Evolutionary conservation across 177 flowering plant genomes (phyloP).

Genomic region (Tripterygium wilfordii): DNA sequence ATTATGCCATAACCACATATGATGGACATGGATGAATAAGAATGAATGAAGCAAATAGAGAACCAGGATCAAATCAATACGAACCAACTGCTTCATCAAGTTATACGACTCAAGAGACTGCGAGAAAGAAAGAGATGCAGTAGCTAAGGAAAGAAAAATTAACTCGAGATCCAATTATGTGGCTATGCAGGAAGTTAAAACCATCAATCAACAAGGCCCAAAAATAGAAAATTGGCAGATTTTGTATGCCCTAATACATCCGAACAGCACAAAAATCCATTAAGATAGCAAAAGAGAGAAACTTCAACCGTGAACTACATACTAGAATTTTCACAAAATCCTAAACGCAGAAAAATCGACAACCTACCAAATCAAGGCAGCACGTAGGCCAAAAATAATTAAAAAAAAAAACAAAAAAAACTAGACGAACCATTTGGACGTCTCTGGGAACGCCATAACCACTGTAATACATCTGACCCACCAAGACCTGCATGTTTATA

Average conservation of each 20-base stretch:
- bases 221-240: neutral
- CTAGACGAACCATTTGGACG: slow-evolving; percentile 40
- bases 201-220: neutral
- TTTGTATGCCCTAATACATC: neutral
- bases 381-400: neutral
- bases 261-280: neutral
- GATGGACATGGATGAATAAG: no score
- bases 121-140: no score
- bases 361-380: neutral
- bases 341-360: neutral
- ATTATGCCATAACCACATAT: no score
- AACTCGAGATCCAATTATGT: no score
- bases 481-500: slow-evolving; percentile 57
- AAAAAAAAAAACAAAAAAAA: neutral
- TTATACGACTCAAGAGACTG: neutral
- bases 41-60: no score
- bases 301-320: no score
- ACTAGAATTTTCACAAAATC: no score
- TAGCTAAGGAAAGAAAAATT: no score
- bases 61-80: neutral
- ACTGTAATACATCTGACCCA: slow-evolving; percentile 74
- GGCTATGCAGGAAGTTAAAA: no score
- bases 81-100: neutral
- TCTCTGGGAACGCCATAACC: slow-evolving; percentile 77
- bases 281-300: neutral